phyloP scores from a whole-genome alignment of 306 rosid genomes.

The Mimosa bimucronata region DNA sequence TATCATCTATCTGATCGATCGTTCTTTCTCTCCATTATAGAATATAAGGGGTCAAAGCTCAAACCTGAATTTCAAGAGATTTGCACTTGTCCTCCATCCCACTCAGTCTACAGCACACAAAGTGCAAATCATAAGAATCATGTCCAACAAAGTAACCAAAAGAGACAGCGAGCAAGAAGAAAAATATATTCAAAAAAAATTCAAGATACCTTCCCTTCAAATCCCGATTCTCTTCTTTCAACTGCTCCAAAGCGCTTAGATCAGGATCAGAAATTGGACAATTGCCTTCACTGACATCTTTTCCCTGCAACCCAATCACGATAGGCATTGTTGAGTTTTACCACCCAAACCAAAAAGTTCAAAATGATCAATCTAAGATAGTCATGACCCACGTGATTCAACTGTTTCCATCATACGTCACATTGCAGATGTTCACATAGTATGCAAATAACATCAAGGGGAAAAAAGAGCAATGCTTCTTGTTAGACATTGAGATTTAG shows the following conservation, averaged over 20 bases:
- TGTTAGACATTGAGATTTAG: conserved; percentile 7
- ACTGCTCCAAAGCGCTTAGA: conserved; percentile 38
- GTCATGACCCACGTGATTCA: neutral
- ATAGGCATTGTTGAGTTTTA: conserved; percentile 21
- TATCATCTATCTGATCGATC: neutral
- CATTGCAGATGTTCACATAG: neutral
- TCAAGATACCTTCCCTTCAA: conserved; percentile 68
- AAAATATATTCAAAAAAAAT: conserved; percentile 1
- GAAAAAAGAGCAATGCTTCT: neutral
- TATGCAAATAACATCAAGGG: neutral
- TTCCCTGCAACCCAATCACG: conserved; percentile 53
- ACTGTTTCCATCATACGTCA: neutral
- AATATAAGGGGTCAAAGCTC: conserved; percentile 9
- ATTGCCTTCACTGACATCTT: conserved; percentile 34
- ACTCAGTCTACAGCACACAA: conserved; percentile 49
- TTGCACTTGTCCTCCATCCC: conserved; percentile 52
- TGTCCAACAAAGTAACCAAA: conserved; percentile 10
- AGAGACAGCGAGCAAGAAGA: neutral
- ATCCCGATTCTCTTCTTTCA: conserved; percentile 70
- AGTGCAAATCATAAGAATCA: neutral
- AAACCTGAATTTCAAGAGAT: conserved; percentile 70
- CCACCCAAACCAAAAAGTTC: conserved; percentile 11
- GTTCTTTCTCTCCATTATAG: neutral
- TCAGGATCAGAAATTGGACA: conserved; percentile 35
- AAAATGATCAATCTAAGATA: conserved; percentile 16